These are phyloP conservation scores for Lachancea kluyveri DNA, from an alignment of 805 yeast genomes.

Conservation along the genomic window DNA sequence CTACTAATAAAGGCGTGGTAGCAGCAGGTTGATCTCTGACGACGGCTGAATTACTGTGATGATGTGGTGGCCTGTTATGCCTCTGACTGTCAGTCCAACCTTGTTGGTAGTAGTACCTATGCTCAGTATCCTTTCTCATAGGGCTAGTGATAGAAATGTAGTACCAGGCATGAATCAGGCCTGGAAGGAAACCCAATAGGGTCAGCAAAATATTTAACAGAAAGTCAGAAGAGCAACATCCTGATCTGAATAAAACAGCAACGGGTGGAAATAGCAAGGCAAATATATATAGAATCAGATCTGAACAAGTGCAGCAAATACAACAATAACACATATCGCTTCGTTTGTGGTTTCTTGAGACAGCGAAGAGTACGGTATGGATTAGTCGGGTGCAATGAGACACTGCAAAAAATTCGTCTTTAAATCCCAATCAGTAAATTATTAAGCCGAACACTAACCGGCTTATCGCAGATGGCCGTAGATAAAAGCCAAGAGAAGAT, in stretches of 20 bases:
- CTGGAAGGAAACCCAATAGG: conserved; percentile 71
- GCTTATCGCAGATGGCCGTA: too few relatives aligned
- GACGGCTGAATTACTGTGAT: not conserved
- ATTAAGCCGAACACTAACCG: too few relatives aligned
- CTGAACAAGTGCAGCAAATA: conserved; percentile 33
- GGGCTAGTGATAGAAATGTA: conserved; percentile 35
- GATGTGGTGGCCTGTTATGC: conserved; percentile 5
- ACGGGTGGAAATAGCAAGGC: conserved; percentile 70
- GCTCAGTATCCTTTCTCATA: conserved; percentile 19
- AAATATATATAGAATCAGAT: conserved; percentile 50
- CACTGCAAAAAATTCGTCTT: too few relatives aligned
- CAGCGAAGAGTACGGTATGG: too few relatives aligned
- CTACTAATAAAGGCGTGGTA: not conserved
- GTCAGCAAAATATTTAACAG: conserved; percentile 61
- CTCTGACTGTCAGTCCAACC: conserved; percentile 29
- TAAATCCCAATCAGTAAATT: too few relatives aligned
- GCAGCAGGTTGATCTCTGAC: conserved; percentile 6
- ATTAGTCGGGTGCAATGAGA: too few relatives aligned
- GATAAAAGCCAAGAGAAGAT: too few relatives aligned
- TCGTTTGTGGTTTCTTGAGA: too few relatives aligned
- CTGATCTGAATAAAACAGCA: conserved; percentile 63
- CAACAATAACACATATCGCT: conserved; percentile 16
- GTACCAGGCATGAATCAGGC: conserved; percentile 57
- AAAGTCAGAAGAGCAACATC: conserved; percentile 49
- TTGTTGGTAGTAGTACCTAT: conserved; percentile 24